phyloP scores from a whole-genome alignment of 805 yeast species.

The Candida sphagnicola region DNA sequence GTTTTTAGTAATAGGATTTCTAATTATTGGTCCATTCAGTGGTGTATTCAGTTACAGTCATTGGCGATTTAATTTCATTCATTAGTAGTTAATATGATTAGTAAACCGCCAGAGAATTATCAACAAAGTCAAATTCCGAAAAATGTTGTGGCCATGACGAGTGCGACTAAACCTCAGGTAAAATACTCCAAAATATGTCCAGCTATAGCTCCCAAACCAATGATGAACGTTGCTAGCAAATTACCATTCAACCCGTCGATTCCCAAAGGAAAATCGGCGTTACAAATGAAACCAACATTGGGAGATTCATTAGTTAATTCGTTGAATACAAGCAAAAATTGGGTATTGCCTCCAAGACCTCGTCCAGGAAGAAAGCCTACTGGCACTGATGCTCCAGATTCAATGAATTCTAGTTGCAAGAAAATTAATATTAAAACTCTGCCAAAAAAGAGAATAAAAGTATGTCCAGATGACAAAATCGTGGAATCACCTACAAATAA shows the following conservation, averaged over 20 bases:
- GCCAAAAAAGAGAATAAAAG: slow-evolving; percentile 1
- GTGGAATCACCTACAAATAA: too few relatives aligned
- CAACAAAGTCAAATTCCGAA: too few relatives aligned
- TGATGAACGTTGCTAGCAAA: slow-evolving; percentile 24
- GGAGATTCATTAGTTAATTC: slow-evolving; percentile 1
- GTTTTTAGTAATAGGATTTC: too few relatives aligned
- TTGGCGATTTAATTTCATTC: too few relatives aligned
- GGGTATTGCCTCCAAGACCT: slow-evolving; percentile 41
- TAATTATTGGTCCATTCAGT: too few relatives aligned
- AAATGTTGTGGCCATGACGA: too few relatives aligned
- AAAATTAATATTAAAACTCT: not conserved
- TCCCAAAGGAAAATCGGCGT: slow-evolving; percentile 16
- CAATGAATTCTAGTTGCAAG: not conserved
- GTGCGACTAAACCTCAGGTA: slow-evolving; percentile 3
- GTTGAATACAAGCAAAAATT: slow-evolving; percentile 33
- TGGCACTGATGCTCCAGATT: not conserved
- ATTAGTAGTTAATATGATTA: too few relatives aligned
- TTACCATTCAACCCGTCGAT: slow-evolving; percentile 17
- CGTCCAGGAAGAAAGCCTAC: slow-evolving; percentile 40
- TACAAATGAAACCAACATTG: slow-evolving; percentile 7
- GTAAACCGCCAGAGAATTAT: too few relatives aligned
- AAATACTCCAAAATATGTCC: slow-evolving; percentile 37
- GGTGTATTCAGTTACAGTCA: too few relatives aligned
- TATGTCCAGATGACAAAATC: not conserved
- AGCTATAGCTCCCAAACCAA: slow-evolving; percentile 36